Evolutionary conservation across 768 basidiomycete species (phyloP), one percentile per base, ranked within the genome.

Genomic region (Cystoderma amianthinum): DNA sequence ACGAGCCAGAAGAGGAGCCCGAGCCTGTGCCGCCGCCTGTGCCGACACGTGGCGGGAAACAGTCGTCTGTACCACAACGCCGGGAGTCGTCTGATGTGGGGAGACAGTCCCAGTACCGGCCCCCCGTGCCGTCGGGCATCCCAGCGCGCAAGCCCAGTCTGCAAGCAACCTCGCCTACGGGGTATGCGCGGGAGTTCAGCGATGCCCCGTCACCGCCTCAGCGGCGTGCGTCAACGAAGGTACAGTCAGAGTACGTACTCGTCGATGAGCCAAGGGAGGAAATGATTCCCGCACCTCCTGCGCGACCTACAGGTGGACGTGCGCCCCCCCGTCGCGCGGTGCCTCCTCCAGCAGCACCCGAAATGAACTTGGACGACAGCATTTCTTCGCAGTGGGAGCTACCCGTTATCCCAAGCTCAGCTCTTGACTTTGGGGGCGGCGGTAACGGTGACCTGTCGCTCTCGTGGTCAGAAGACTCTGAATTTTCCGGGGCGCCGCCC

Each of bases 351-450:
- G 48, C 49, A 2, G 40, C 44, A 22, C 55, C 52, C 5, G 47
- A 54, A 32, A 33, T 64, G 2, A 61, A 65, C 25, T 50, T 57
- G 28, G 52, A 54, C 21, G 65, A 66, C 39, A 66, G 60, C 33
- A 68, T 69, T 24, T 63, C 62, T 6, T 68, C 68, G 17, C 79
- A 78, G 48, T 84, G 81, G 82, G 85, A 85, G 46, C 58, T 82
- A 4, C 76, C 84, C 1, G 66, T 70, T 5, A 78, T 84, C 37
- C 74, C 78, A 1, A 73, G 67, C 15, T 67, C 71, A 2, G 56
- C 63, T 3, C 54, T 84, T 16, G 80, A 80, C 45, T 74, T 82
- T 37, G 71, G 69, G 2, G 57, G 52, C 30, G n/a, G n/a, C n/a
- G n/a, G n/a, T n/a, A 58, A 59, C 4, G 48, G 63, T 1, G 72